phyloP scores from a whole-genome alignment of 1,139 yeast genomes.

The Kodamaea ohmeri region DNA sequence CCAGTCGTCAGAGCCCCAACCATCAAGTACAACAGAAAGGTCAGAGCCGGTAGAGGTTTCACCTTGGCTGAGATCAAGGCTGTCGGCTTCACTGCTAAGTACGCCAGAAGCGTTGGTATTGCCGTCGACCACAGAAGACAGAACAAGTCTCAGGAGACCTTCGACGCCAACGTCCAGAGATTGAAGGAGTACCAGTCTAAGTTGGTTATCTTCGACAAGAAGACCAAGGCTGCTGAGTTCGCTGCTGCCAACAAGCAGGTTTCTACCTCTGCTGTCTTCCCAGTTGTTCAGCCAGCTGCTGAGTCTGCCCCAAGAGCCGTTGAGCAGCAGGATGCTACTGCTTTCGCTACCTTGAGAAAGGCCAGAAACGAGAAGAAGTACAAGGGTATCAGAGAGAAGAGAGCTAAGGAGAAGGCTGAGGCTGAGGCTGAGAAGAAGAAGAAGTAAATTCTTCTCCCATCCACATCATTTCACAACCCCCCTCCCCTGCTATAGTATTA shows the following conservation, averaged over 20 bases:
- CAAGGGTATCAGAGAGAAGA: constrained; percentile 96
- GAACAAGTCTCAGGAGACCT: constrained; percentile 96
- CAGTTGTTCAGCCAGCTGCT: constrained; percentile 74
- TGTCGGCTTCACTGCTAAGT: constrained; percentile 91
- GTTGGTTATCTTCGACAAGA: constrained; percentile 94
- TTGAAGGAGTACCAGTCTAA: constrained; percentile 94
- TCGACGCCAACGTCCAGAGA: constrained; percentile 93
- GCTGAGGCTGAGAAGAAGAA: constrained; percentile 97
- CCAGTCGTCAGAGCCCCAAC: constrained; percentile 99
- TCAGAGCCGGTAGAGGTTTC: constrained; percentile 99
- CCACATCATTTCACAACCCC: constrained; percentile 9
- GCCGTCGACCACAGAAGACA: constrained; percentile 99
- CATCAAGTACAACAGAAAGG: constrained; percentile 97
- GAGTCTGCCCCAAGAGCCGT: constrained; percentile 90
- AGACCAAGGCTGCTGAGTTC: constrained; percentile 70
- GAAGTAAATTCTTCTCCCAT: constrained; percentile 54
- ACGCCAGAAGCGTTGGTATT: constrained; percentile 98
- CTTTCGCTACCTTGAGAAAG: constrained; percentile 92
- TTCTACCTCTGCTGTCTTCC: constrained; percentile 82
- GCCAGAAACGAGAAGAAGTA: constrained; percentile 93
- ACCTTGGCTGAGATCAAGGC: constrained; percentile 97
- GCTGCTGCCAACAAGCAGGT: constrained; percentile 66
- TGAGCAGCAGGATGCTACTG: constrained; percentile 78
- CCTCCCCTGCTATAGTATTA: constrained; percentile 10
- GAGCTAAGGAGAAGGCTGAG: constrained; percentile 95